phyloP scores from a whole-genome alignment of 306 rosid genomes.

The Fragaria nilgerrensis region DNA sequence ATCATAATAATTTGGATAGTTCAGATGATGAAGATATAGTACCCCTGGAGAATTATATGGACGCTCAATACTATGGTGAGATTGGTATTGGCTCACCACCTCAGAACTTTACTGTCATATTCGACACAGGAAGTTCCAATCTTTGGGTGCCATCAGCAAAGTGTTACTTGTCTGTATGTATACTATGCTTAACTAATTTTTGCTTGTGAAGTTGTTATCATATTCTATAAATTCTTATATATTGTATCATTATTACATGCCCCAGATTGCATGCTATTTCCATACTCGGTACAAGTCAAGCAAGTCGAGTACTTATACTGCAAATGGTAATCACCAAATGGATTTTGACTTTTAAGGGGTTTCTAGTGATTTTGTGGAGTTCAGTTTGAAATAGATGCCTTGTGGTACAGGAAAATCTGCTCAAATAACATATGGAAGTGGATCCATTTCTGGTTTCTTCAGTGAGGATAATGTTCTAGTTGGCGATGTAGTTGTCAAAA shows the following conservation, averaged over 20 bases:
- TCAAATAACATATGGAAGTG: constrained; percentile 69
- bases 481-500: constrained; percentile 60
- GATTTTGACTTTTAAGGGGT: not conserved
- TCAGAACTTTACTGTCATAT: constrained; percentile 73
- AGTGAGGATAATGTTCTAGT: constrained; percentile 72
- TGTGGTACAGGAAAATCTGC: constrained; percentile 62
- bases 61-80: constrained; percentile 87
- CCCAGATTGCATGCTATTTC: constrained; percentile 73
- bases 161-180: constrained; percentile 77
- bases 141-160: constrained; percentile 86
- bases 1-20: constrained; percentile 13
- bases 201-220: not conserved
- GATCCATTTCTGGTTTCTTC: constrained; percentile 82
- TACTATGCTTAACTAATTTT: constrained; percentile 3
- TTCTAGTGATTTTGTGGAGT: not conserved
- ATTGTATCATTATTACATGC: constrained; percentile 15
- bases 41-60: constrained; percentile 67
- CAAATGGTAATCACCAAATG: constrained; percentile 47
- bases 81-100: constrained; percentile 88
- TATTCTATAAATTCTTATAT: not conserved
- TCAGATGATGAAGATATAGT: constrained; percentile 44
- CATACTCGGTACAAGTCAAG: constrained; percentile 65
- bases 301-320: constrained; percentile 53
- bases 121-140: constrained; percentile 87
- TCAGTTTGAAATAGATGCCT: constrained; percentile 12